These are phyloP conservation scores for Andalucia godoyi DNA, from an alignment of 78 protist genomes.

Conservation along the genomic window DNA sequence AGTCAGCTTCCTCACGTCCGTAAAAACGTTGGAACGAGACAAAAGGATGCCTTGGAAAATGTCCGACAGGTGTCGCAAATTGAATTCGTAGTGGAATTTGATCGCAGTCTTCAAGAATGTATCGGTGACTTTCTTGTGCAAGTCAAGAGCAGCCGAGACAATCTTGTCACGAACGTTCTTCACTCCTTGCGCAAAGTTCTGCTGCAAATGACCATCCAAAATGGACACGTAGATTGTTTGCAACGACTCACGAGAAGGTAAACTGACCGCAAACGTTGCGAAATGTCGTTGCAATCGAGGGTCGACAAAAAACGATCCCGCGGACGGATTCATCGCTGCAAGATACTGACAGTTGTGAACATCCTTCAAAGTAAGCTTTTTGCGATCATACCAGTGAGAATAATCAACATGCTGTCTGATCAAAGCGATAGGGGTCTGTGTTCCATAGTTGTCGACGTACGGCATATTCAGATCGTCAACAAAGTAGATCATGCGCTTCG, in stretches of 20 bases:
- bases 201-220: conserved; percentile 7
- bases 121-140: conserved; percentile 36
- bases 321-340: conserved; percentile 71
- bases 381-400: conserved; percentile 53
- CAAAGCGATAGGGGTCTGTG: conserved; percentile 65
- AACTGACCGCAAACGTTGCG: conserved; percentile 26
- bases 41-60: conserved; percentile 39
- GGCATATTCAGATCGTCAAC: conserved; percentile 85
- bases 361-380: conserved; percentile 11
- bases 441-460: conserved; percentile 72
- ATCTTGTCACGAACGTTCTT: neutral
- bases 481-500: conserved; percentile 37
- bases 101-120: conserved; percentile 63
- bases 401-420: conserved; percentile 71
- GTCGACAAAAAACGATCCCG: conserved; percentile 71
- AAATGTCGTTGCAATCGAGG: conserved; percentile 73
- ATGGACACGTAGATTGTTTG: conserved; percentile 11
- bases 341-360: conserved; percentile 37
- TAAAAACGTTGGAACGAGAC: neutral
- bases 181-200: neutral
- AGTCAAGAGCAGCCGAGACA: conserved; percentile 17
- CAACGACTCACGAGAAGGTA: conserved; percentile 35
- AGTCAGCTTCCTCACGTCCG: neutral
- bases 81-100: conserved; percentile 85
- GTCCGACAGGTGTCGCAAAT: conserved; percentile 59